Evolutionary conservation across 257 asterid species (phyloP).

Genomic region (Fraxinus americana): DNA sequence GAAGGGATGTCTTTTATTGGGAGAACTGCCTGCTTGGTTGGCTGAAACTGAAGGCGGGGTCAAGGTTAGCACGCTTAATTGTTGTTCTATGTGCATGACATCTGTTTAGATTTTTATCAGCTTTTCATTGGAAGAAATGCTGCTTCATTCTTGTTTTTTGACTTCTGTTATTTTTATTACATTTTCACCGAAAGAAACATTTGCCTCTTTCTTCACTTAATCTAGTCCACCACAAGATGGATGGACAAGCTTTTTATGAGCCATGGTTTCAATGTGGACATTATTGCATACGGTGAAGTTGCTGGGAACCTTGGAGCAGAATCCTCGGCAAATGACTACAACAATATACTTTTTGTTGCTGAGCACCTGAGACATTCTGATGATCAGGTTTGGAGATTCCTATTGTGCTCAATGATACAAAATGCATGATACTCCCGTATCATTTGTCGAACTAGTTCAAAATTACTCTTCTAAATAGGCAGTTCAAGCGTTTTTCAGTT

Average conservation of each 20-base stretch:
- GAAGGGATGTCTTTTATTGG: slow-evolving; percentile 68
- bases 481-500: background rate
- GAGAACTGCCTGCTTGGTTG: slow-evolving; percentile 70
- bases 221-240: slow-evolving; percentile 52
- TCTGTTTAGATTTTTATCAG: slow-evolving; percentile 10
- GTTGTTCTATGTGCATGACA: slow-evolving; percentile 1
- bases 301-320: slow-evolving; percentile 43
- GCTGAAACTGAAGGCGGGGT: slow-evolving; percentile 47
- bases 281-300: slow-evolving; percentile 42
- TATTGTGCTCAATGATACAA: background rate
- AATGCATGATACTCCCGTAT: background rate
- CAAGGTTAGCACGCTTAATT: slow-evolving; percentile 43
- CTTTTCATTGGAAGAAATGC: slow-evolving; percentile 2
- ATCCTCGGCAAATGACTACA: slow-evolving; percentile 26
- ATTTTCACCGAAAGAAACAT: background rate
- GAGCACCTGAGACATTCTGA: slow-evolving; percentile 80
- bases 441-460: background rate
- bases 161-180: background rate
- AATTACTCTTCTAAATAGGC: background rate
- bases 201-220: background rate
- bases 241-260: slow-evolving; percentile 65
- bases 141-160: slow-evolving; percentile 15
- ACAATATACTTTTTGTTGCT: slow-evolving; percentile 51
- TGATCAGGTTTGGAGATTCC: slow-evolving; percentile 60
- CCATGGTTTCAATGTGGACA: slow-evolving; percentile 59